These are phyloP conservation scores for Apiospora marii DNA, from an alignment of 2,329 filamentous ascomycete species.

Conservation along the genomic window DNA sequence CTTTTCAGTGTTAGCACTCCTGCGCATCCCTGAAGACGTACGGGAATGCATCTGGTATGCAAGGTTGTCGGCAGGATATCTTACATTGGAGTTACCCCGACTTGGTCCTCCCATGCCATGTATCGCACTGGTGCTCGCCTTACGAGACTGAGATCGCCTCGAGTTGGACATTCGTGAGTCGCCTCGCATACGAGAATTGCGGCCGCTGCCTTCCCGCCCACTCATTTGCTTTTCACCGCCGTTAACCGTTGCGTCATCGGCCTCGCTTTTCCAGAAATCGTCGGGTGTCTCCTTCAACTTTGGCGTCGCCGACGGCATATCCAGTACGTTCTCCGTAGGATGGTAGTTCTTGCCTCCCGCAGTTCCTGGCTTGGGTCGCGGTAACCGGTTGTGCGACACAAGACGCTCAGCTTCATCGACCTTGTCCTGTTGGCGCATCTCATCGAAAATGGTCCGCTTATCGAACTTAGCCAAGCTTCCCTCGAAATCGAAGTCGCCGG, in stretches of 20 bases:
- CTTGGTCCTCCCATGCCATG: constrained; percentile 48
- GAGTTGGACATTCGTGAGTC: constrained; percentile 60
- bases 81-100: constrained; percentile 58
- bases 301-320: constrained; percentile 54
- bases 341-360: constrained; percentile 89
- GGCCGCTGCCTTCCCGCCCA: constrained; percentile 59
- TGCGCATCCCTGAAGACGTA: not conserved
- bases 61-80: constrained; percentile 32
- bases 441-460: constrained; percentile 88
- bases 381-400: constrained; percentile 83
- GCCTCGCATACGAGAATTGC: constrained; percentile 57
- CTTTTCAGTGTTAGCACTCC: constrained; percentile 45
- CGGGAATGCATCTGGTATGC: constrained; percentile 31
- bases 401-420: constrained; percentile 91
- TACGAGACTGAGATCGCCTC: constrained; percentile 64
- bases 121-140: constrained; percentile 54
- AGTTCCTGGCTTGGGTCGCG: constrained; percentile 70
- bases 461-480: constrained; percentile 92
- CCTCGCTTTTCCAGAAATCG: constrained; percentile 78
- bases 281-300: constrained; percentile 51
- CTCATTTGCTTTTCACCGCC: constrained; percentile 55
- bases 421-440: constrained; percentile 88
- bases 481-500: constrained; percentile 94
- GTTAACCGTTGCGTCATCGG: constrained; percentile 62
- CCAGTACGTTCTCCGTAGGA: constrained; percentile 89